Evolutionary conservation across 345 rosid genomes (phyloP).

Genomic region (Brassica carinata): DNA sequence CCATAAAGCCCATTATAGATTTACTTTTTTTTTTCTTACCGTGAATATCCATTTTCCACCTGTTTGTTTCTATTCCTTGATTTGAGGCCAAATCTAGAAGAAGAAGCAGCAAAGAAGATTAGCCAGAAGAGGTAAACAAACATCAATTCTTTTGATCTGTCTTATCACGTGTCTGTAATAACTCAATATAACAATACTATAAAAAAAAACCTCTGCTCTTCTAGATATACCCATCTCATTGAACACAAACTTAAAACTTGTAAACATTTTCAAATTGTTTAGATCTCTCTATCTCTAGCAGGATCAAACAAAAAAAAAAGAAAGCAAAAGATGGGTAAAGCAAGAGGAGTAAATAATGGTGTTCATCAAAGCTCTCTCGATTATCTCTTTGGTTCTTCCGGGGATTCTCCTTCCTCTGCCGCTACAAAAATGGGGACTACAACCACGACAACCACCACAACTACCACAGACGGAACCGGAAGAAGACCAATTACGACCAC

Average conservation of each 20-base stretch:
- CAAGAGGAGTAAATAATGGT: conserved; percentile 77
- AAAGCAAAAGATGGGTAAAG: conserved; percentile 36
- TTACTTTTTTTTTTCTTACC: no score
- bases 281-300: conserved; percentile 15
- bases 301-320: background rate
- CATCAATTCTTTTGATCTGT: background rate
- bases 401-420: conserved; percentile 49
- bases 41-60: background rate
- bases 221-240: conserved; percentile 25
- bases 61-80: background rate
- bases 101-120: background rate
- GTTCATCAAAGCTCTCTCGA: conserved; percentile 90
- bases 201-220: background rate
- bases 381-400: conserved; percentile 72
- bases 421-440: conserved; percentile 39
- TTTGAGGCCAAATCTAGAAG: background rate
- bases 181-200: background rate
- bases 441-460: conserved; percentile 41
- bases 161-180: background rate
- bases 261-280: background rate
- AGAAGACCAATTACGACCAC: conserved; percentile 39
- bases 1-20: background rate
- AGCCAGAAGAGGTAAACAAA: background rate
- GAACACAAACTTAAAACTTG: background rate
- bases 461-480: conserved; percentile 40